These are phyloP conservation scores for Curvularia spicifera DNA, from an alignment of 2,329 filamentous ascomycete species.

Conservation along the genomic window DNA sequence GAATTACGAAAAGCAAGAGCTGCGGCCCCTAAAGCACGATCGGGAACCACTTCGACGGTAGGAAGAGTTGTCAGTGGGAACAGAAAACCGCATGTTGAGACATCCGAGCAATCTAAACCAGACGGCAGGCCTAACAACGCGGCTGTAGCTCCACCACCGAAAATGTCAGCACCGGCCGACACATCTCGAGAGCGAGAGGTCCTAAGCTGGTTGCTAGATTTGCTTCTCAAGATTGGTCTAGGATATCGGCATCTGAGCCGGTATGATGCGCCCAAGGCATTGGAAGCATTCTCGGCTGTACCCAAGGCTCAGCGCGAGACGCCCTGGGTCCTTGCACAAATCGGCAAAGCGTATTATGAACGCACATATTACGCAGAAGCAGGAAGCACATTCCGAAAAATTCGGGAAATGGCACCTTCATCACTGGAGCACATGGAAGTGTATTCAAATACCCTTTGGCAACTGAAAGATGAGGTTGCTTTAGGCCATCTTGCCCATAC, in stretches of 20 bases:
- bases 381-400: conserved; percentile 81
- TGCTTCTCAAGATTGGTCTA: conserved; percentile 80
- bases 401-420: conserved; percentile 80
- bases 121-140: conserved; percentile 46
- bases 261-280: conserved; percentile 78
- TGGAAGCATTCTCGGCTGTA: conserved; percentile 74
- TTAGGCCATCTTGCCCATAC: conserved; percentile 92
- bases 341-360: conserved; percentile 91
- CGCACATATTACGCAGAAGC: conserved; percentile 85
- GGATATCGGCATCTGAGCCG: conserved; percentile 80
- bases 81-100: conserved; percentile 72
- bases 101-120: conserved; percentile 75
- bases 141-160: conserved; percentile 34
- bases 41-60: conserved; percentile 71
- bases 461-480: conserved; percentile 89
- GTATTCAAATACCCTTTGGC: conserved; percentile 99
- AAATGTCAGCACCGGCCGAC: conserved; percentile 59
- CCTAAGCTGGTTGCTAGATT: conserved; percentile 75
- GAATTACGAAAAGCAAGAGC: conserved; percentile 86
- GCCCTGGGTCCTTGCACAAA: conserved; percentile 89
- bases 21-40: conserved; percentile 69
- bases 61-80: conserved; percentile 90
- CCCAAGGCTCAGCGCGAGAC: conserved; percentile 81
- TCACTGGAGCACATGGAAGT: conserved; percentile 95
- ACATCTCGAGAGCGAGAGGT: conserved; percentile 74